These are phyloP conservation scores for Besnoitia besnoiti DNA, from an alignment of 169 alveolate genomes.

Conservation along the genomic window DNA sequence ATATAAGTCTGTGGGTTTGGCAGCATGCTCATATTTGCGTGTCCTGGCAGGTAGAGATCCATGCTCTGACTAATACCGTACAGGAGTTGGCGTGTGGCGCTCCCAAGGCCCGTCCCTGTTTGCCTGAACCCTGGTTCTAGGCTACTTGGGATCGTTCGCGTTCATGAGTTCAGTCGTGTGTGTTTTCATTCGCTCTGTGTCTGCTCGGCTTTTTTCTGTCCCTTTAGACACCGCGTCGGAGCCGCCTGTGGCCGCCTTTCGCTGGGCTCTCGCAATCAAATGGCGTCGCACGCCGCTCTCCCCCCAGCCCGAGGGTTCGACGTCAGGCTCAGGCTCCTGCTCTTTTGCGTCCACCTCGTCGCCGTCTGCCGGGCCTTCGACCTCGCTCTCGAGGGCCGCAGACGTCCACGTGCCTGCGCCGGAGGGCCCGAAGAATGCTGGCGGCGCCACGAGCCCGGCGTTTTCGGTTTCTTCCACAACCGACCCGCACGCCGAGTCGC, in stretches of 20 bases:
- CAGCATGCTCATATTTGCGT: no score
- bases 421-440: background rate
- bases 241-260: conserved; percentile 8
- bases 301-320: no score
- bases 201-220: background rate
- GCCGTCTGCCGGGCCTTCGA: background rate
- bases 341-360: background rate
- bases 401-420: background rate
- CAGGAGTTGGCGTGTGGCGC: no score
- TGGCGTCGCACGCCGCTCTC: background rate
- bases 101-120: no score
- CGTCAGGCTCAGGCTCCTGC: background rate
- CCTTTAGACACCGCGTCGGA: background rate
- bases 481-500: background rate
- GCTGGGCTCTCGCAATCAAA: background rate
- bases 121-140: no score
- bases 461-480: background rate
- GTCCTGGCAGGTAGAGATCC: no score
- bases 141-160: no score
- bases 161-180: background rate
- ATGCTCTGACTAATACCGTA: no score
- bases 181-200: background rate
- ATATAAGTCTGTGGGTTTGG: no score
- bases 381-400: background rate
- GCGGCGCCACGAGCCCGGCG: background rate